phyloP scores from a whole-genome alignment of 768 basidiomycete species.

The Hirschioporus abietinus region DNA sequence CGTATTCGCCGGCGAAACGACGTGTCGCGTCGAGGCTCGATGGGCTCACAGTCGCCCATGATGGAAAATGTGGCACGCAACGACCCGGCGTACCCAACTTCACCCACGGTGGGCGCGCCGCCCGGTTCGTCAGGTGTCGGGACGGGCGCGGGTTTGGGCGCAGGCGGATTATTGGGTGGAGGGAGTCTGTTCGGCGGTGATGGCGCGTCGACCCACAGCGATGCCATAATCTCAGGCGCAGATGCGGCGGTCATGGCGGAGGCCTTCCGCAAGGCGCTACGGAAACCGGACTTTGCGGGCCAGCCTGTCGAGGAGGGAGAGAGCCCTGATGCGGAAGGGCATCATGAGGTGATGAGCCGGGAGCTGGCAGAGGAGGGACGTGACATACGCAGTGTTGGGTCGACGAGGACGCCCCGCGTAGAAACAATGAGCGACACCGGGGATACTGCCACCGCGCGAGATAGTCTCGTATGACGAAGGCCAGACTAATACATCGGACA shows the following conservation, averaged over 20 bases:
- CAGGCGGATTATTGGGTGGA: constrained; percentile 25
- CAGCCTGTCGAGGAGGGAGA: constrained; percentile 67
- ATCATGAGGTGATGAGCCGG: constrained; percentile 48
- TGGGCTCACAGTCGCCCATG: constrained; percentile 80
- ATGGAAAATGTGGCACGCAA: constrained; percentile 54
- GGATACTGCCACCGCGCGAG: constrained; percentile 28
- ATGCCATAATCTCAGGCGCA: constrained; percentile 71
- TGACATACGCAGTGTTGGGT: constrained; percentile 79
- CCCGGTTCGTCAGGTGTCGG: constrained; percentile 22
- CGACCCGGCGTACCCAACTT: constrained; percentile 30
- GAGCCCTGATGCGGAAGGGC: constrained; percentile 43
- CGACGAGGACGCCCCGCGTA: constrained; percentile 73
- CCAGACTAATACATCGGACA: constrained; percentile 19
- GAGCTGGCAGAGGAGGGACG: constrained; percentile 88
- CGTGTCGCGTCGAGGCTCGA: constrained; percentile 61
- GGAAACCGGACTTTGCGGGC: constrained; percentile 84
- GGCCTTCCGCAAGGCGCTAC: constrained; percentile 82
- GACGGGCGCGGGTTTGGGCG: constrained; percentile 21
- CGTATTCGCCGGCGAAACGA: constrained; percentile 49
- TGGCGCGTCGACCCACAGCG: constrained; percentile 65
- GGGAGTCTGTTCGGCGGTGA: constrained; percentile 53
- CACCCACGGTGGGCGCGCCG: constrained; percentile 40
- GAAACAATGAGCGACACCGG: constrained; percentile 59
- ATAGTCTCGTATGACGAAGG: constrained; percentile 1
- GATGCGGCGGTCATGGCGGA: constrained; percentile 93